Evolutionary conservation across 768 basidiomycete genomes (phyloP).

Genomic region (Leccinum subtestaceum): DNA sequence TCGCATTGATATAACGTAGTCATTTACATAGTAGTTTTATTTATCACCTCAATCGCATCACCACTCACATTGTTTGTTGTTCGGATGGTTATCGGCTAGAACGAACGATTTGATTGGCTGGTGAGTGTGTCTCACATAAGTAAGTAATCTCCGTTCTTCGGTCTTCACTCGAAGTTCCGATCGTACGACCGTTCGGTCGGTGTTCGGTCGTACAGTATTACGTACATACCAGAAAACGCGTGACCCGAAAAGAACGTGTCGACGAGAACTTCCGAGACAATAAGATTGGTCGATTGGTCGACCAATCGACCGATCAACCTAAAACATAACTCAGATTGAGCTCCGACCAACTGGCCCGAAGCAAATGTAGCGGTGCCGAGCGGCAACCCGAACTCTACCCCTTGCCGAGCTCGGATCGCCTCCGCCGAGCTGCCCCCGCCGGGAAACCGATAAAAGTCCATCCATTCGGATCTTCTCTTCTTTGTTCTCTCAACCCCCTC

Average conservation of each 20-base stretch:
- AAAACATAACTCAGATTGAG: background rate
- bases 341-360: background rate
- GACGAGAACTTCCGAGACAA: background rate
- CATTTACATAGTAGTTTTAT: constrained; percentile 11
- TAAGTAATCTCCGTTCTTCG: background rate
- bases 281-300: background rate
- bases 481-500: background rate
- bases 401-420: background rate
- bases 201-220: background rate
- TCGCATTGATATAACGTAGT: constrained; percentile 14
- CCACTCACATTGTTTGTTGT: constrained; percentile 14
- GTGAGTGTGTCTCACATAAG: background rate
- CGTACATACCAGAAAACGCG: background rate
- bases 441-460: background rate
- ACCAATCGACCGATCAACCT: background rate
- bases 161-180: background rate
- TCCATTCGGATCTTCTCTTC: background rate
- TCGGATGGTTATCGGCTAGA: background rate
- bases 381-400: no score
- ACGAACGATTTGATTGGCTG: background rate
- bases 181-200: background rate
- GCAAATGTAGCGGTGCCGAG: no score
- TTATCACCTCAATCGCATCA: constrained; percentile 20
- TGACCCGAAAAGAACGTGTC: background rate
- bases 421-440: background rate